phyloP scores from a whole-genome alignment of 2,329 filamentous ascomycete genomes.

The Xylaria digitata region DNA sequence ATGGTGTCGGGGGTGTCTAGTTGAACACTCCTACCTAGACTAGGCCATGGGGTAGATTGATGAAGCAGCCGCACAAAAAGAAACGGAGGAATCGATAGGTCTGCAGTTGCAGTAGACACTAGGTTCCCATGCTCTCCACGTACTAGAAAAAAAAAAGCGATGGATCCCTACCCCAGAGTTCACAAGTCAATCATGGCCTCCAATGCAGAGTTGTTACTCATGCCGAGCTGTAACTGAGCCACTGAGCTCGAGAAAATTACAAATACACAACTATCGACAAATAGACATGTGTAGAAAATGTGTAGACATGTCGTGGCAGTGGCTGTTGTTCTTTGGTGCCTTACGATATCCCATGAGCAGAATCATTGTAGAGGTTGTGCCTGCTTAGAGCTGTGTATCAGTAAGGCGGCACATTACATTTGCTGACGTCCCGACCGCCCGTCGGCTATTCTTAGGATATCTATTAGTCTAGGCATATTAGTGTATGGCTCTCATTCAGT shows the following conservation, averaged over 20 bases:
- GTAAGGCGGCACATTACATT: constrained; percentile 30
- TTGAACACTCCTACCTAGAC: not conserved
- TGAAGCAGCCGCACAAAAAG: constrained; percentile 12
- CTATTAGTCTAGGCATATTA: constrained; percentile 15
- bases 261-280: constrained; percentile 23
- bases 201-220: constrained; percentile 31
- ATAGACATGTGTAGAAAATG: constrained; percentile 26
- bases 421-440: constrained; percentile 27
- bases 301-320: constrained; percentile 27
- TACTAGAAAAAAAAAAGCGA: constrained; percentile 22
- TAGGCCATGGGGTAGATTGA: constrained; percentile 11
- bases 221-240: constrained; percentile 30
- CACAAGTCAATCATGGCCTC: constrained; percentile 25
- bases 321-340: constrained; percentile 25
- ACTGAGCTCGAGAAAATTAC: constrained; percentile 19
- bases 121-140: constrained; percentile 35
- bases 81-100: constrained; percentile 9
- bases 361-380: constrained; percentile 14
- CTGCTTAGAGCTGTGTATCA: constrained; percentile 15
- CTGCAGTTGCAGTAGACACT: not conserved
- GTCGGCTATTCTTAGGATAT: constrained; percentile 33
- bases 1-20: not conserved
- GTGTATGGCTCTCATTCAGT: constrained; percentile 19
- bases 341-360: constrained; percentile 28
- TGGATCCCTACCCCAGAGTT: constrained; percentile 31